phyloP scores from a whole-genome alignment of 116 monocot species.

The Iris pallida region DNA sequence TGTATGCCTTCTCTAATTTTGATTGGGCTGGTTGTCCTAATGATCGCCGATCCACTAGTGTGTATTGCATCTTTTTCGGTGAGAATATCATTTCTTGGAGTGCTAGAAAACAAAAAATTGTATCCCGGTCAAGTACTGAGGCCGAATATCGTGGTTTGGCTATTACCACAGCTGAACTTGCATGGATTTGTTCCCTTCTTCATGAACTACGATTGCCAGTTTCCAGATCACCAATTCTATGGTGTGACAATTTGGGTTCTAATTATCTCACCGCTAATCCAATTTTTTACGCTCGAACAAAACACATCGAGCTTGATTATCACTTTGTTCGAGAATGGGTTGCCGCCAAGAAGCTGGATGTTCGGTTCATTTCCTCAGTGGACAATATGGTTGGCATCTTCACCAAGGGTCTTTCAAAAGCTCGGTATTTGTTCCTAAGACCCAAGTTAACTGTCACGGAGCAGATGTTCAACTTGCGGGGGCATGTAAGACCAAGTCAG shows the following conservation, averaged over 20 bases:
- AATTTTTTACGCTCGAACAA: constrained; percentile 11
- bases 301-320: constrained; percentile 18
- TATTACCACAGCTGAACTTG: background rate
- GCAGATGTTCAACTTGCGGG: too few species aligned
- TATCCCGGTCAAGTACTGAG: constrained; percentile 5
- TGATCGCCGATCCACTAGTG: background rate
- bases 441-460: too few species aligned
- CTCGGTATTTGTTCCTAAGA: too few species aligned
- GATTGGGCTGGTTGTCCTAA: background rate
- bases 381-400: background rate
- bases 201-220: background rate
- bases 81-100: constrained; percentile 12
- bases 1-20: constrained; percentile 3
- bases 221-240: background rate
- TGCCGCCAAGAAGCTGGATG: background rate
- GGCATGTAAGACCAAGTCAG: too few species aligned
- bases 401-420: constrained; percentile 10
- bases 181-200: background rate
- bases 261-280: constrained; percentile 13
- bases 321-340: too few species aligned
- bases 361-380: background rate
- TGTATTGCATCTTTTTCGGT: background rate
- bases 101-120: background rate
- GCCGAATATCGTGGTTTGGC: constrained; percentile 6
- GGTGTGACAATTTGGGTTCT: constrained; percentile 22